Conservation (phyloP, 2,329 filamentous ascomycete genomes). For the Alternaria solani region DNA sequence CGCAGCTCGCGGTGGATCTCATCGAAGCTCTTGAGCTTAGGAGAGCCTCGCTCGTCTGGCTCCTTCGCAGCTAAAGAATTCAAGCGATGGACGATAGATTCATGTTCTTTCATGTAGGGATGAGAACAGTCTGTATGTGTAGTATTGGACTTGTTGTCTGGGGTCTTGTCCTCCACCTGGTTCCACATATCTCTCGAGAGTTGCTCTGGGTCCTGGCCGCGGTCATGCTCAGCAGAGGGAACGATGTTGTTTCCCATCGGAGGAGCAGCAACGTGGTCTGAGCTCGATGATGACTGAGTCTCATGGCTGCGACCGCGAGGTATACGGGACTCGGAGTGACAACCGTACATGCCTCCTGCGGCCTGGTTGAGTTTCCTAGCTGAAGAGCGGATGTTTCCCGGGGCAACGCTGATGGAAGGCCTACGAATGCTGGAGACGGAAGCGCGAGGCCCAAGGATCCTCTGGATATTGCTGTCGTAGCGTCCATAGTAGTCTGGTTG, state of each 20-base stretch:
- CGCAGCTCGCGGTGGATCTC: neutral
- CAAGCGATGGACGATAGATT: neutral
- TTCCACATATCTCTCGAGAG: neutral
- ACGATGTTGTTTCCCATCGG: neutral
- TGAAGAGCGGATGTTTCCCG: neutral
- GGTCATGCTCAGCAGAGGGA: neutral
- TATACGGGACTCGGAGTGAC: neutral
- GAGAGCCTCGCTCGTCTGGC: neutral
- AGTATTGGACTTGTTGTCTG: neutral
- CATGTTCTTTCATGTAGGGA: no score
- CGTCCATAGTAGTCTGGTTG: neutral
- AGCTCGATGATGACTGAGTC: neutral
- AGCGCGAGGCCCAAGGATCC: no score
- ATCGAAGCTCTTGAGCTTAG: conserved; percentile 7
- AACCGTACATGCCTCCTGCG: neutral
- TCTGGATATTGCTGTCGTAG: neutral
- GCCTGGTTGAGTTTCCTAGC: neutral
- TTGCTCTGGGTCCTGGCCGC: neutral
- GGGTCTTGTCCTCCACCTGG: neutral
- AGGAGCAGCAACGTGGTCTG: neutral
- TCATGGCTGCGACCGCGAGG: neutral
- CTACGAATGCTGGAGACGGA: neutral
- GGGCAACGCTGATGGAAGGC: neutral
- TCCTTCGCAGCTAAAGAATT: neutral
- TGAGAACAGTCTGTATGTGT: neutral